phyloP scores from a whole-genome alignment of 2,329 filamentous ascomycete species.

The Blastomyces silverae region DNA sequence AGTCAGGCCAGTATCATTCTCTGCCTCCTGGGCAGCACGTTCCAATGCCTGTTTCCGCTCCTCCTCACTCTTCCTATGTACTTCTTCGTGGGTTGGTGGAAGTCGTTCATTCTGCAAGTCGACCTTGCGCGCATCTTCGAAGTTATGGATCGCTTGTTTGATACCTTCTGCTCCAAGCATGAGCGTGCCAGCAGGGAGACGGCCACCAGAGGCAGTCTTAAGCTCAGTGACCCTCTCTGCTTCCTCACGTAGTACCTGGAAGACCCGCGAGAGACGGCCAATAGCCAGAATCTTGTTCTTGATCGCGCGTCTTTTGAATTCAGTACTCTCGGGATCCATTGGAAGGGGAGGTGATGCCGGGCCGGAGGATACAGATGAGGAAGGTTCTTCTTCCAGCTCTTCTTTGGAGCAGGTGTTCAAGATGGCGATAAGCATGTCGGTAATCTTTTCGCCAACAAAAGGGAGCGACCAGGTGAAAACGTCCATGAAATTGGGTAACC shows the following conservation, averaged over 20 bases:
- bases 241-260: constrained; percentile 96
- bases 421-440: constrained; percentile 98
- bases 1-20: constrained; percentile 83
- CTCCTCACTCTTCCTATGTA: constrained; percentile 72
- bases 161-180: constrained; percentile 98
- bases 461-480: constrained; percentile 99
- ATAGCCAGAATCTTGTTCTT: constrained; percentile 99
- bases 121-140: constrained; percentile 94
- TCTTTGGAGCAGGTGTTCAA: constrained; percentile 99
- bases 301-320: constrained; percentile 92
- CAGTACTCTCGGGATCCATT: constrained; percentile 74
- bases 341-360: constrained; percentile 66
- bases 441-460: constrained; percentile 98
- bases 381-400: constrained; percentile 83
- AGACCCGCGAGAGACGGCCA: constrained; percentile 89
- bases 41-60: constrained; percentile 76
- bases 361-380: constrained; percentile 62
- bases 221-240: constrained; percentile 94
- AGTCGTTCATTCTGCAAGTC: constrained; percentile 94
- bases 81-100: constrained; percentile 87
- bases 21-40: constrained; percentile 78
- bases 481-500: constrained; percentile 99
- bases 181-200: constrained; percentile 86
- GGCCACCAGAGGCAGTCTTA: constrained; percentile 90
- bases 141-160: constrained; percentile 94